Base-by-base conservation (phyloP, 2,329 filamentous ascomycete species). In the Curvularia lunata region DNA sequence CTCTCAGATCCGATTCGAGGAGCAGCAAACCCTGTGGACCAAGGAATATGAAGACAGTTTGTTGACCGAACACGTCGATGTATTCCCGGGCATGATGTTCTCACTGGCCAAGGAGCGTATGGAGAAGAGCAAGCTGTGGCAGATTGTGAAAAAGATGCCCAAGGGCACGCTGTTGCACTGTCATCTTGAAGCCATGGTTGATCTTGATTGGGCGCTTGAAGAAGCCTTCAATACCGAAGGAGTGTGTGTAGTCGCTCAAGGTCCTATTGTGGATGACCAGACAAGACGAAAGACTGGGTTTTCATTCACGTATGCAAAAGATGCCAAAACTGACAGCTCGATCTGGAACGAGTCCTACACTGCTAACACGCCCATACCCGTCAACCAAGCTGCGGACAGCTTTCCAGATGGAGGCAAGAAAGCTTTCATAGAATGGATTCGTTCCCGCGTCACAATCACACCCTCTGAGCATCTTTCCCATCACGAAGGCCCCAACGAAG, bases 61-160 rank as follows among this genome's bases (percentile, higher is more conserved):
- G 3, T 87, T 88, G 3, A 84, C 85, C 62, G 79, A 86, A 54
- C 82, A 86, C 66, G 84, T 86, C 59, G 86, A 87, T 65, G 80
- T 94, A 49, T 91, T 90, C 72, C 92, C 92, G 0, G 93, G 93
- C 10, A 96, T 97, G 89, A 95, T 96, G 90, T 97, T 97, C 78
- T 88, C 86, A 34, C 83, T 94, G 34, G 92, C 92, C 66, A 94
- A 92, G 76, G 85, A 88, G n/a, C 86, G 87, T 37, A 96, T 97
- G 86, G 91, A 96, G 77, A 83, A 83, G 66, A 96, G 91, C 13
- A 88, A 88, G 70, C 82, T 97, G 23, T 98, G 92, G 92, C 84
- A 87, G 63, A 95, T 97, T 67, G 85, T 97, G 16, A 85, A 88
- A 58, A 85, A 82, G 63, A 92, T 98, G 90, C 94, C 94, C 27